Evolutionary conservation across 2,329 filamentous ascomycete genomes (phyloP), one percentile per base, ranked within the genome.

Genomic region (Diaporthe citri): DNA sequence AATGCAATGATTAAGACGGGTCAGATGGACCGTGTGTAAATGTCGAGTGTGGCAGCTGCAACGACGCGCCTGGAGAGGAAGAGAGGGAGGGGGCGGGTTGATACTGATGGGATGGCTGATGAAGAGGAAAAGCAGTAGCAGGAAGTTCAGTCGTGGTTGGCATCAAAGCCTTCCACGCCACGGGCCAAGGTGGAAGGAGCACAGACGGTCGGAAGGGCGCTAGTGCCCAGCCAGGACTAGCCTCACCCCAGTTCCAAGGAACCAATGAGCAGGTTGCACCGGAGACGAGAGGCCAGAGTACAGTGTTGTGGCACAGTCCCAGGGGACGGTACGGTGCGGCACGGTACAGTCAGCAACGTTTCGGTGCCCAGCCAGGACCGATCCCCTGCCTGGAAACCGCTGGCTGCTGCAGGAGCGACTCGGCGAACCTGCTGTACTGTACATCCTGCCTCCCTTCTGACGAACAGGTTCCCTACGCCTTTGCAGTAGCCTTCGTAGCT

Each of bases 111-210:
- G 52, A 43, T 71, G 72, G 55, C 67, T 48, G 41, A 59, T 74
- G 56, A 43, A 67, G 56, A 74, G 55, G 46, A 55, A 43, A 57
- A 48, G 62, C 55, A 59, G 55, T 64, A 70, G 56, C 43, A 31
- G 36, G 52, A 39, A n/a, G 31, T 72, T 41, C 28, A 28, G 73
- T 71, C 60, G 66, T 66, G 48, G 73, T 74, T 72, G 31, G 67
- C 59, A 74, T 66, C 73, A 74, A 74, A 72, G 72, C 73, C 72
- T 71, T 72, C 55, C 71, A 73, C 71, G 71, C 71, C 71, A 73
- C 51, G 39, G 73, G 72, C 64, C 56, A 55, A 74, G 51, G 57
- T 62, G 73, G 56, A 71, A 59, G 55, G 51, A 36, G 57, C 71
- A 71, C 67, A 64, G 57, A 52, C 36, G 55, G 51, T 41, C 41